Base-by-base conservation (phyloP, 2,329 filamentous ascomycete genomes). In the Diaporthe velutina region DNA sequence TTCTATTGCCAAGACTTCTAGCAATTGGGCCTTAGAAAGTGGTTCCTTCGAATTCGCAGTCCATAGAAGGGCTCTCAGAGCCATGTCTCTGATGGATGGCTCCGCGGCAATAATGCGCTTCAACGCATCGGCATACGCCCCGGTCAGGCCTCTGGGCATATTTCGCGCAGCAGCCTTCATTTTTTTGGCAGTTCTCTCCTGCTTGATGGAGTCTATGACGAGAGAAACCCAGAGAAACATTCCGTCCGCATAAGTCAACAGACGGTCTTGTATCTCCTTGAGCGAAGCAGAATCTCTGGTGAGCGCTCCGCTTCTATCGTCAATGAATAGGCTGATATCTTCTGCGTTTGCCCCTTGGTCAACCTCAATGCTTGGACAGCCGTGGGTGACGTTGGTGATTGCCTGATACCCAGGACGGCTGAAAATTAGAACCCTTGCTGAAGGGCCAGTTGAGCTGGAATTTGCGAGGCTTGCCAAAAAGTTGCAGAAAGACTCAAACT, bases 141-240 rank as follows among this genome's bases (percentile, higher is more conserved):
- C 42, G 12, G 45, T 22, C 6, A 71, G 22, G 3, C 68, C 68
- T 19, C 40, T 71, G 1, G 68, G 54, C 52, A 61, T 60, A 6
- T 61, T 71, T 7, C 17, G 19, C 10, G 54, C 52, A 22, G 68
- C 68, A 38, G 9, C 8, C 42, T 71, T 71, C 68, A 71, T 71
- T 60, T 71, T 71, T 30, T 28, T 60, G 6, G 54, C 68, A 2
- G 68, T 71, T 13, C 68, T 71, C 22, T 71, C 68, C 13, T 71
- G 33, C 8, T 50, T 61, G 40, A 71, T 45, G 2, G 68, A 71
- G 22, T 71, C 68, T 22, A 71, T 60, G 4, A 60, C 54, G 4
- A 71, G 68, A 3, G 54, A 68, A 2, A 68, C 64, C 64, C 64
- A 68, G 4, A 68, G 45, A 4, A 68, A 68, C 64, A 68, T 68